These are phyloP conservation scores for Citrullus colocynthis DNA, from an alignment of 306 rosid species.

Conservation along the genomic window DNA sequence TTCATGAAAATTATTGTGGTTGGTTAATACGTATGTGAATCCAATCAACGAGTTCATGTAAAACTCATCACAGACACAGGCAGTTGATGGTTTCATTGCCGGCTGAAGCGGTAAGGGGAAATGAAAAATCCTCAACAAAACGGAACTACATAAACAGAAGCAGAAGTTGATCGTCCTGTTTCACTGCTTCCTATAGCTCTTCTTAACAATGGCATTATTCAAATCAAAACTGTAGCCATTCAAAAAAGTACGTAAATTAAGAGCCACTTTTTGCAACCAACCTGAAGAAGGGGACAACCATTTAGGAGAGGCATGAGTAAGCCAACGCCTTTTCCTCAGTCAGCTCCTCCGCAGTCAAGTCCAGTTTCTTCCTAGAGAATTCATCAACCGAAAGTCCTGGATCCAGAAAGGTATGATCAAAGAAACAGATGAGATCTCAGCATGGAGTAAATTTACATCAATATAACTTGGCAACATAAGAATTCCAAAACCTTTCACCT, in stretches of 20 bases:
- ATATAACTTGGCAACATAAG: too few relatives aligned
- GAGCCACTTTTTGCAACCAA: slow-evolving; percentile 5
- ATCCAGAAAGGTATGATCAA: not conserved
- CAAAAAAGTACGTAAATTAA: not conserved
- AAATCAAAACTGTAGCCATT: slow-evolving; percentile 7
- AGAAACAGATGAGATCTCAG: not conserved
- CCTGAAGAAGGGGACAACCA: not conserved
- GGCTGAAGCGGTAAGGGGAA: slow-evolving; percentile 1
- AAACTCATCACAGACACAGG: slow-evolving; percentile 4
- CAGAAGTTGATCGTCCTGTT: slow-evolving; percentile 1
- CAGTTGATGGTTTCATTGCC: not conserved
- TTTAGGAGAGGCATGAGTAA: slow-evolving; percentile 73
- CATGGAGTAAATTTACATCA: not conserved
- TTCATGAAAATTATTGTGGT: not conserved
- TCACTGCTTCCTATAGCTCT: slow-evolving; percentile 11
- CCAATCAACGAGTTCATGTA: not conserved
- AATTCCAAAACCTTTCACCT: not conserved
- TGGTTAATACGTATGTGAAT: not conserved
- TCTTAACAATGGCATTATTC: slow-evolving; percentile 11
- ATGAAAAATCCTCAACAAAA: not conserved
- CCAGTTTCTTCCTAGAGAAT: slow-evolving; percentile 86
- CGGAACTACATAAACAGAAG: not conserved
- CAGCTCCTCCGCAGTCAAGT: slow-evolving; percentile 69
- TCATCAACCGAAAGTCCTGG: slow-evolving; percentile 77
- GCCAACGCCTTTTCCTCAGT: slow-evolving; percentile 85